Evolutionary conservation across 2,329 filamentous ascomycete species (phyloP).

Genomic region (Trichophyton mentagrophytes): DNA sequence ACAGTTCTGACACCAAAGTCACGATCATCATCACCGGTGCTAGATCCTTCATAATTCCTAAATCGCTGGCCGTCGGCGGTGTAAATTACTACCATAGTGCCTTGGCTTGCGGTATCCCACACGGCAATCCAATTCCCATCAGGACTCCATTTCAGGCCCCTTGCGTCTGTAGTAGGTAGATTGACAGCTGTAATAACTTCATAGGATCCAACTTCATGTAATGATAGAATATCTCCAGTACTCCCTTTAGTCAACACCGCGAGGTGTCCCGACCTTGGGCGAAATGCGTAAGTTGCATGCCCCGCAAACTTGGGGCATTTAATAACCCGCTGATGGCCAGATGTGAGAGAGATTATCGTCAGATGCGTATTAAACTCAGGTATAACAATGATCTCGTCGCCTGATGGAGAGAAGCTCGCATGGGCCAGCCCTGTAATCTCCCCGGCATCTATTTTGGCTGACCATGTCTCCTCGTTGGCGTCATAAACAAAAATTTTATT

Average conservation of each 20-base stretch:
- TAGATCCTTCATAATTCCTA: slow-evolving; percentile 37
- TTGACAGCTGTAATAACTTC: slow-evolving; percentile 22
- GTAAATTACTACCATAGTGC: slow-evolving; percentile 42
- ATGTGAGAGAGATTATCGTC: slow-evolving; percentile 25
- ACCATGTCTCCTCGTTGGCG: slow-evolving; percentile 24
- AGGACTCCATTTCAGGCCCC: slow-evolving; percentile 46
- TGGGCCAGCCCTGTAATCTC: slow-evolving; percentile 24
- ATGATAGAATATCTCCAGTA: slow-evolving; percentile 26
- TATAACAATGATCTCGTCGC: slow-evolving; percentile 28
- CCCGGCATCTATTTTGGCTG: slow-evolving; percentile 30
- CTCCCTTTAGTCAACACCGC: slow-evolving; percentile 31
- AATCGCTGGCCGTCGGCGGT: slow-evolving; percentile 49
- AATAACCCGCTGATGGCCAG: slow-evolving; percentile 26
- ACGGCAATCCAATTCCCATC: slow-evolving; percentile 48
- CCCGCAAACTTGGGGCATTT: slow-evolving; percentile 30
- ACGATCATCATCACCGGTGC: slow-evolving; percentile 19
- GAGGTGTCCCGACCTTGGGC: slow-evolving; percentile 28
- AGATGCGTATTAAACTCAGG: slow-evolving; percentile 30
- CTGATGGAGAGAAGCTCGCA: slow-evolving; percentile 27
- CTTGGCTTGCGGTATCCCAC: slow-evolving; percentile 42
- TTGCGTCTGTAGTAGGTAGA: slow-evolving; percentile 43
- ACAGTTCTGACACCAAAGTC: slow-evolving; percentile 41
- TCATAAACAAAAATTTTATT: slow-evolving; percentile 27
- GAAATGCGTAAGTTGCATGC: slow-evolving; percentile 26
- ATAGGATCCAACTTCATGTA: slow-evolving; percentile 27